phyloP scores from a whole-genome alignment of 148 eudicot species.

The Camellia sinensis region DNA sequence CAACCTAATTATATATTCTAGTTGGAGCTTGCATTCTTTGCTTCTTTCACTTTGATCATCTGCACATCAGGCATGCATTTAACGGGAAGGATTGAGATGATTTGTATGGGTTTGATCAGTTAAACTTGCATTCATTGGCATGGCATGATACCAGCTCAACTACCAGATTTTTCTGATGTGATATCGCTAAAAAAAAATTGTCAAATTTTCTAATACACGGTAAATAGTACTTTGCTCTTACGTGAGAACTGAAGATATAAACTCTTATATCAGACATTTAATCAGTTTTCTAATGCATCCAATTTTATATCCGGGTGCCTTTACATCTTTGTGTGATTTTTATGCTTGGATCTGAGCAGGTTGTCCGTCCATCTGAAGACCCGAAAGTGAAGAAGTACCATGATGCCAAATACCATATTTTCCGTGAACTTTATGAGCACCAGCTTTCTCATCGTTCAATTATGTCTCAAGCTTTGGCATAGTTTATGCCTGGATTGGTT shows the following conservation, averaged over 20 bases:
- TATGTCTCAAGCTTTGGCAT: constrained; percentile 58
- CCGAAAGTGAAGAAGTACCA: constrained; percentile 84
- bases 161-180: background rate
- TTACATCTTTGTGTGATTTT: background rate
- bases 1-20: background rate
- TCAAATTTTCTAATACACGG: background rate
- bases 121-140: constrained; percentile 4
- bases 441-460: constrained; percentile 71
- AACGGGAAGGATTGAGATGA: background rate
- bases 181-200: no score
- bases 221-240: background rate
- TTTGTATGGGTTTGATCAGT: background rate
- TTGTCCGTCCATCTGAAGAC: constrained; percentile 73
- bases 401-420: constrained; percentile 77
- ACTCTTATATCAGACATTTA: no score
- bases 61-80: constrained; percentile 1
- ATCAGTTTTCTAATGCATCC: background rate
- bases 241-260: background rate
- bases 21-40: background rate
- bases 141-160: background rate
- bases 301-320: background rate
- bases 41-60: background rate
- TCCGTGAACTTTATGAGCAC: constrained; percentile 71
- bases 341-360: constrained; percentile 41
- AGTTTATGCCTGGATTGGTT: background rate